Base-by-base conservation (phyloP, 1,139 yeast genomes). In the Keqinozyma sinolaborantium region DNA sequence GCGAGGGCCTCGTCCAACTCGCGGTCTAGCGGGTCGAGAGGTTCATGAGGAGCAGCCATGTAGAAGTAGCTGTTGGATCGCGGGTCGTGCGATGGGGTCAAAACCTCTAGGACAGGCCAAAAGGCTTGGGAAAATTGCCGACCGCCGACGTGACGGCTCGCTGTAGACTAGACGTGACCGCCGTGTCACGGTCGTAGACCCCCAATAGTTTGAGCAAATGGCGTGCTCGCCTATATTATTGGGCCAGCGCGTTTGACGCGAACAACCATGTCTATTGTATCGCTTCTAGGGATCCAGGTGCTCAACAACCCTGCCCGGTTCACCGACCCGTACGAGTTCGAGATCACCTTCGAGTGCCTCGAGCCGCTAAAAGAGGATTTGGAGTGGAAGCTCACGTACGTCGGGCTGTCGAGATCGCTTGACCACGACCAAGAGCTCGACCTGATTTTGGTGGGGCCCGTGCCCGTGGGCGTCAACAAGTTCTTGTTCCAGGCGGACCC, bases 361-460 rank as follows among this genome's bases (percentile, higher is more conserved):
- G 98, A 92, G 56, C 90, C 95, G 1, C 67, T 92, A 43, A 85
- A 84, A 52, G 94, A 90, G 52, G 97, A 92, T 56, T 69, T 92
- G 39, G 98, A 94, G 57, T 92, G 98, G 98, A 92, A 92, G 56
- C 67, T 92, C 41, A 92, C 97, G 3, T 92, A 92, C 48, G 98
- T 92, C 30, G 98, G 99, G 2, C 85, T 95, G 6, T 88, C 96
- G 1, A 74, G 94, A 33, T 87, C 96, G 23, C 56, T 87, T 37
- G 97, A 92, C 46, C 97, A 92, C 48, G 99, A 92, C 58, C 98
- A 94, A 60, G 97, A 90, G 53, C 67, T 92, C 35, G 99, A 92
- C 53, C 87, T 97, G 2, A 80, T 94, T 28, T 66, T 94, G 16
- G 99, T 92, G 4, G 98, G 99, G 0, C 99, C 98, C 0, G 95